phyloP scores from a whole-genome alignment of 2,329 filamentous ascomycete genomes.

The Aspergillus thermomutatus region DNA sequence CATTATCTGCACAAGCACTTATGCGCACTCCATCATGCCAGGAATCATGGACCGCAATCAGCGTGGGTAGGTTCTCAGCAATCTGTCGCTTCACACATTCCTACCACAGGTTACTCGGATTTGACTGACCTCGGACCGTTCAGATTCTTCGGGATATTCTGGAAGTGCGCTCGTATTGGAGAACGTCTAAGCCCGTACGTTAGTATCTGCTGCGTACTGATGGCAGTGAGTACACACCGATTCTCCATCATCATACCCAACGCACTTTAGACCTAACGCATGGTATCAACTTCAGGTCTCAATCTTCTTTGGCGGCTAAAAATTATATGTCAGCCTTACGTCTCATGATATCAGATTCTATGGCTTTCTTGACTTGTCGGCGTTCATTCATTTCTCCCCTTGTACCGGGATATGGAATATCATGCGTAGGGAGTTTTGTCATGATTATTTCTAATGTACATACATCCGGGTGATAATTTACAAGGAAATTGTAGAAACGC shows the following conservation, averaged over 20 bases:
- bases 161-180: conserved; percentile 91
- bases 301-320: conserved; percentile 37
- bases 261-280: background rate
- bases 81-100: background rate
- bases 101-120: background rate
- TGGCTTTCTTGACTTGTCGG: conserved; percentile 9
- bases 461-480: conserved; percentile 13
- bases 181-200: conserved; percentile 94
- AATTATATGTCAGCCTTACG: background rate
- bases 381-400: conserved; percentile 10
- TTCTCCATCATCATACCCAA: background rate
- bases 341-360: conserved; percentile 6
- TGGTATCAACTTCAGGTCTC: conserved; percentile 23
- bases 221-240: conserved; percentile 67
- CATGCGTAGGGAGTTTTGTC: conserved; percentile 7
- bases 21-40: conserved; percentile 86
- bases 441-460: conserved; percentile 25
- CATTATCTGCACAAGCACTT: conserved; percentile 92
- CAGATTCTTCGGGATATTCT: conserved; percentile 81
- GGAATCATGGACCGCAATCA: conserved; percentile 90
- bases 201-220: conserved; percentile 85
- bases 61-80: conserved; percentile 62
- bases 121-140: background rate
- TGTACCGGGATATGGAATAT: background rate
- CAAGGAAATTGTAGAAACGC: background rate